Conservation (phyloP, 139 green algal species). For the Chlorella sorokiniana region DNA sequence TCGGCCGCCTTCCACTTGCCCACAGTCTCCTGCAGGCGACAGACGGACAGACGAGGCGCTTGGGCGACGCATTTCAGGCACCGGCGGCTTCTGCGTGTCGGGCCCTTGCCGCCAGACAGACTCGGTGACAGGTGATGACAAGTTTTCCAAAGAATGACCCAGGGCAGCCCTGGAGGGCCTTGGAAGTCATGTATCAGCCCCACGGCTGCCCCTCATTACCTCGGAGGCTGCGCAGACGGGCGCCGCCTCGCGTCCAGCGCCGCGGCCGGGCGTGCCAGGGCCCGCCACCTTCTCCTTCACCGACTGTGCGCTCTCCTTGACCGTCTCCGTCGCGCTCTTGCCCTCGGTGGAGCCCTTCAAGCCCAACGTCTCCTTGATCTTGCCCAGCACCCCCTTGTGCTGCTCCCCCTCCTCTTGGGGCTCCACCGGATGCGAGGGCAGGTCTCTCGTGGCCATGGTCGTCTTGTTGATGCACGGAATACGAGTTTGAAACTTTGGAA, state of each 20-base stretch:
- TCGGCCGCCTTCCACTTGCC: slow-evolving; percentile 32
- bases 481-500: not conserved
- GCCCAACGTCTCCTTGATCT: slow-evolving; percentile 17
- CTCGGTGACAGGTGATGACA: too few species aligned
- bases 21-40: slow-evolving; percentile 24
- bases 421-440: slow-evolving; percentile 2
- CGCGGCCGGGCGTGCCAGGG: slow-evolving; percentile 17
- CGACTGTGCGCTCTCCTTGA: not conserved
- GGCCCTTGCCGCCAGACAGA: too few species aligned
- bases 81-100: not conserved
- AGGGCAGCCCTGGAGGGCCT: not conserved
- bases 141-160: not conserved
- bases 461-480: not conserved
- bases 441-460: slow-evolving; percentile 14
- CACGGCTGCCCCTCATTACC: not conserved
- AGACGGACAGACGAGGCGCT: not conserved
- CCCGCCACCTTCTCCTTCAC: not conserved
- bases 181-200: not conserved
- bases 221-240: slow-evolving; percentile 18
- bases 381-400: slow-evolving; percentile 25
- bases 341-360: not conserved
- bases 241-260: not conserved
- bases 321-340: not conserved
- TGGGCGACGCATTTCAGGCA: not conserved
- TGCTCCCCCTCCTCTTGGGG: slow-evolving; percentile 17